A percentile compares a stretch with the other conserved stretches of the same genome.
Conservation (phyloP, 164 flowering plant species). For the Nelumbo lutea region DNA sequence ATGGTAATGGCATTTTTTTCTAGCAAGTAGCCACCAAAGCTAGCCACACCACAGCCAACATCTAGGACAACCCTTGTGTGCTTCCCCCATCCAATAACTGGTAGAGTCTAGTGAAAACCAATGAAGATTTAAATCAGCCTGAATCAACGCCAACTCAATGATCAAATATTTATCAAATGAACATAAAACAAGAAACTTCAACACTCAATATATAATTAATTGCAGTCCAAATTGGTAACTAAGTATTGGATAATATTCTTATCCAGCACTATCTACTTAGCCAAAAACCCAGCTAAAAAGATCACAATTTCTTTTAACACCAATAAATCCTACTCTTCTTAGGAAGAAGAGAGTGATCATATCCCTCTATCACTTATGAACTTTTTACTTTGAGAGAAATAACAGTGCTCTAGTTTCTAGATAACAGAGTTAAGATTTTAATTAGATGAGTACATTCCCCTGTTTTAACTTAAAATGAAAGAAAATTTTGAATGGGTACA, state of each 20-base stretch:
- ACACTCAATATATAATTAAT: background rate
- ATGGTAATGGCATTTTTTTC: conserved; percentile 81
- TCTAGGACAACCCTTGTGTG: conserved; percentile 69
- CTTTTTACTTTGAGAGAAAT: too few species aligned
- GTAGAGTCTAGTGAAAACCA: conserved; percentile 41
- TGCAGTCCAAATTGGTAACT: background rate
- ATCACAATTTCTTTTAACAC: too few species aligned
- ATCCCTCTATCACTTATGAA: too few species aligned
- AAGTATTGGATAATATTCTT: background rate
- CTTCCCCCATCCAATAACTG: conserved; percentile 62
- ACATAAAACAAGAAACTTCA: background rate
- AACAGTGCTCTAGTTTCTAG: too few species aligned
- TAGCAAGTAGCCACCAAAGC: conserved; percentile 90
- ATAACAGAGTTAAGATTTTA: too few species aligned
- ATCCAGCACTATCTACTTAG: too few species aligned
- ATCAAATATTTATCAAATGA: background rate
- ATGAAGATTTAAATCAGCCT: conserved; percentile 4
- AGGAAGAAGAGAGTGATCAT: too few species aligned
- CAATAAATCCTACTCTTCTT: too few species aligned
- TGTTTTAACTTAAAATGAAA: too few species aligned
- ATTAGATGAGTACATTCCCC: too few species aligned
- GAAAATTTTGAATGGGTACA: too few species aligned
- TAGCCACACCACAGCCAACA: conserved; percentile 98
- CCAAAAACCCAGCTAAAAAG: background rate
- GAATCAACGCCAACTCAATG: background rate